Evolutionary conservation across 305 asterid species (phyloP).

Genomic region (Fraxinus platypoda): DNA sequence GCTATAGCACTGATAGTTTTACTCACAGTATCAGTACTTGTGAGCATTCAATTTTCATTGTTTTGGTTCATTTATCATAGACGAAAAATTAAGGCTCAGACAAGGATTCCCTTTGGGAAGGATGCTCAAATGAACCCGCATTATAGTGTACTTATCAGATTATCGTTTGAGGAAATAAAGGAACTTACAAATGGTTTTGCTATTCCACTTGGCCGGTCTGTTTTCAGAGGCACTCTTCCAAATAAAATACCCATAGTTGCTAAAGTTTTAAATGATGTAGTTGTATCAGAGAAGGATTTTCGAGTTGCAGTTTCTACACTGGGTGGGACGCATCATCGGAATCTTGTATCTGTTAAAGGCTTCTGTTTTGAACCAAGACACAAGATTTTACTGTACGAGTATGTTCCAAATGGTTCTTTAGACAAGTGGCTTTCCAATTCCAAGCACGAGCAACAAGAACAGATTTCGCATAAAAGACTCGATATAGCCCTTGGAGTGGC

Average conservation of each 20-base stretch:
- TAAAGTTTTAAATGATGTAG: conserved; percentile 43
- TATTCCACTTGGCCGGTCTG: conserved; percentile 41
- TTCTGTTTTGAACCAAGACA: conserved; percentile 53
- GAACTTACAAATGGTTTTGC: conserved; percentile 47
- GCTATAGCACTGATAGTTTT: conserved; percentile 45
- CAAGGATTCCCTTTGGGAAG: conserved; percentile 51
- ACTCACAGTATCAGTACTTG: conserved; percentile 36
- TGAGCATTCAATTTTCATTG: conserved; percentile 37
- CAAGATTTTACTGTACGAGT: conserved; percentile 55
- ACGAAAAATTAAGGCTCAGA: conserved; percentile 31
- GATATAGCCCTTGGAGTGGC: conserved; percentile 58
- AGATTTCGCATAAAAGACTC: conserved; percentile 41
- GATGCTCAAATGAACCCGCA: conserved; percentile 54
- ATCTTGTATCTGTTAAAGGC: conserved; percentile 54
- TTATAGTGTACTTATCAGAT: conserved; percentile 47
- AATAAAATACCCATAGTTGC: conserved; percentile 45
- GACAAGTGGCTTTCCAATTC: conserved; percentile 47
- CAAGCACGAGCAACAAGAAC: conserved; percentile 19
- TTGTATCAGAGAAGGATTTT: conserved; percentile 57
- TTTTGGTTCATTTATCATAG: conserved; percentile 41
- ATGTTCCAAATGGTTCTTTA: conserved; percentile 52
- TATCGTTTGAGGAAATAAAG: conserved; percentile 49
- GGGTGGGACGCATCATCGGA: conserved; percentile 65
- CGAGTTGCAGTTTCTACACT: conserved; percentile 45
- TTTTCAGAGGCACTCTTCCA: conserved; percentile 50